Percentiles rank a stretch among this genome's conserved stretches.
phyloP scores from a whole-genome alignment of 345 rosid species.

The Gossypium ekmanianum region DNA sequence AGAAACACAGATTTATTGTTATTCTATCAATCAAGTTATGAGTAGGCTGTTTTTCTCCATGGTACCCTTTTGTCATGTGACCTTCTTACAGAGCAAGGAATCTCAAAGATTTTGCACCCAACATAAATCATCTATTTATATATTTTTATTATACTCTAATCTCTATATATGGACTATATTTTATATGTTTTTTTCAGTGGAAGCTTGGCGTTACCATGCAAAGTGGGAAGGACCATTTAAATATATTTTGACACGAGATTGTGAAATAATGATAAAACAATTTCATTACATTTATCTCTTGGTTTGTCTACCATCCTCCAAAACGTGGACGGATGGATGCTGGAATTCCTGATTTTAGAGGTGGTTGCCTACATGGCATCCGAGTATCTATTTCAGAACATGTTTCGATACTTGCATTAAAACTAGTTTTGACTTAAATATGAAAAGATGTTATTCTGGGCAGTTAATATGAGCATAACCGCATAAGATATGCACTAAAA shows the following conservation, averaged over 20 bases:
- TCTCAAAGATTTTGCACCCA: slow-evolving; percentile 39
- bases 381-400: too few species aligned
- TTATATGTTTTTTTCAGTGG: neutral
- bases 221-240: neutral
- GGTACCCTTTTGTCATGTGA: slow-evolving; percentile 13
- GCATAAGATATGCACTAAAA: too few species aligned
- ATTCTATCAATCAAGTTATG: neutral
- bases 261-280: slow-evolving; percentile 19
- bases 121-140: slow-evolving; percentile 30
- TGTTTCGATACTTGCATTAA: too few species aligned
- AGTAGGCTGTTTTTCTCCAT: neutral
- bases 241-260: neutral
- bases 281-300: slow-evolving; percentile 25
- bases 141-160: neutral
- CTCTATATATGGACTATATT: neutral
- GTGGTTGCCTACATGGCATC: too few species aligned
- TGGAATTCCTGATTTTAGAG: neutral
- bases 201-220: slow-evolving; percentile 17
- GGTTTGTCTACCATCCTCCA: slow-evolving; percentile 12
- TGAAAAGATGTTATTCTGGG: too few species aligned
- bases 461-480: too few species aligned
- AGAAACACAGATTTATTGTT: too few species aligned
- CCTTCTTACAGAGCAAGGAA: slow-evolving; percentile 30
- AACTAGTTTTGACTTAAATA: too few species aligned
- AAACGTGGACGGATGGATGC: neutral